phyloP scores from a whole-genome alignment of 805 yeast species.

The Candida arabinofermentans region DNA sequence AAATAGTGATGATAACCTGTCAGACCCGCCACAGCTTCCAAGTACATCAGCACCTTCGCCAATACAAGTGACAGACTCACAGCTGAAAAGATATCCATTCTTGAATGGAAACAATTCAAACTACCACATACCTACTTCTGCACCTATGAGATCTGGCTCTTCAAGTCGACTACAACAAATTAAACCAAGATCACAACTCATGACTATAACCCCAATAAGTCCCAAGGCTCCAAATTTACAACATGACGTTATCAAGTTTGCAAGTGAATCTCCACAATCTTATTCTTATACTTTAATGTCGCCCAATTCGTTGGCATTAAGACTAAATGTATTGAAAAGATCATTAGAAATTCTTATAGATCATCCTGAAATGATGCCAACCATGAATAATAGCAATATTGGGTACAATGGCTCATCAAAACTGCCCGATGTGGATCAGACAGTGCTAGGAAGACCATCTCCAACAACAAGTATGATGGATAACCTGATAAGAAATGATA shows the following conservation, averaged over 20 bases:
- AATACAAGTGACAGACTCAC: neutral
- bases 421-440: neutral
- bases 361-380: constrained; percentile 42
- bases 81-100: neutral
- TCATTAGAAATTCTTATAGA: constrained; percentile 71
- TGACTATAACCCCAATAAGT: neutral
- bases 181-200: neutral
- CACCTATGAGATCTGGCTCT: neutral
- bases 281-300: constrained; percentile 81
- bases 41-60: neutral
- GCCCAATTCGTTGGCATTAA: constrained; percentile 72
- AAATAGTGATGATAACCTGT: constrained; percentile 9
- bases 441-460: constrained; percentile 11
- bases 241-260: constrained; percentile 55
- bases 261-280: constrained; percentile 77
- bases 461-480: constrained; percentile 20
- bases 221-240: neutral
- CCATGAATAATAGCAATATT: constrained; percentile 9
- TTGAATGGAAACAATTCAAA: neutral
- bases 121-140: neutral
- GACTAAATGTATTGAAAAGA: constrained; percentile 70
- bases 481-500: constrained; percentile 31
- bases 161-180: neutral
- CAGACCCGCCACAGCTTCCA: neutral
- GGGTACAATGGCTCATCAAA: neutral